Evolutionary conservation across 352 stramenopile species (phyloP).

Genomic region (Globisporangium radiosum): DNA sequence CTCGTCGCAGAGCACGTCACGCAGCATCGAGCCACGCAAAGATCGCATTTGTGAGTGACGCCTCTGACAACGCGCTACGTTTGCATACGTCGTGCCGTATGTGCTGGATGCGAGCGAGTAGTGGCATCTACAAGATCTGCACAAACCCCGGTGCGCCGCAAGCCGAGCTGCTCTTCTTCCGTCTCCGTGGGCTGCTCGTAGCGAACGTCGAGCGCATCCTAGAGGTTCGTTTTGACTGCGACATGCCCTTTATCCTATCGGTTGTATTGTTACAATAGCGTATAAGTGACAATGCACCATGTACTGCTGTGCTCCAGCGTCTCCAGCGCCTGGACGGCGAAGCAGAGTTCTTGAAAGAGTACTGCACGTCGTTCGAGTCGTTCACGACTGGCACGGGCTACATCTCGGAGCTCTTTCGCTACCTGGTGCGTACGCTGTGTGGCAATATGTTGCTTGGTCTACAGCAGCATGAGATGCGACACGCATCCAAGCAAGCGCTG

Average conservation of each 20-base stretch:
- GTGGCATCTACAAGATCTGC: conserved; percentile 86
- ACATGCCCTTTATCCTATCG: no score
- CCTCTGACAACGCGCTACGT: background rate
- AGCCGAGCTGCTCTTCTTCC: conserved; percentile 80
- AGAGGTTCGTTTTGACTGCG: conserved; percentile 19
- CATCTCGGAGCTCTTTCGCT: conserved; percentile 80
- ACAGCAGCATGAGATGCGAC: background rate
- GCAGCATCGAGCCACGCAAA: no score
- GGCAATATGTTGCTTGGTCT: background rate
- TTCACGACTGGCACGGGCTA: conserved; percentile 73
- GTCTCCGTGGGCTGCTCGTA: conserved; percentile 59
- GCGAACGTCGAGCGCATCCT: conserved; percentile 60
- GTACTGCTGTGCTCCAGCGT: conserved; percentile 18
- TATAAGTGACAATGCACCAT: no score
- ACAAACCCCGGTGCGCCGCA: conserved; percentile 76
- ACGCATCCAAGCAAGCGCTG: background rate
- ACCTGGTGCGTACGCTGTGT: conserved; percentile 30
- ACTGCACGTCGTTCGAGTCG: conserved; percentile 61
- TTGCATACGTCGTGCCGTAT: background rate
- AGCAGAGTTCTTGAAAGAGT: conserved; percentile 55
- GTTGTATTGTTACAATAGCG: no score
- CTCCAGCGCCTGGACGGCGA: conserved; percentile 56
- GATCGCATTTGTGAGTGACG: background rate
- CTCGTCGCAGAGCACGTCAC: no score
- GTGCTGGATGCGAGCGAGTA: conserved; percentile 7